These are phyloP conservation scores for Cyberlindnera americana DNA, from an alignment of 805 yeast genomes.

Conservation along the genomic window DNA sequence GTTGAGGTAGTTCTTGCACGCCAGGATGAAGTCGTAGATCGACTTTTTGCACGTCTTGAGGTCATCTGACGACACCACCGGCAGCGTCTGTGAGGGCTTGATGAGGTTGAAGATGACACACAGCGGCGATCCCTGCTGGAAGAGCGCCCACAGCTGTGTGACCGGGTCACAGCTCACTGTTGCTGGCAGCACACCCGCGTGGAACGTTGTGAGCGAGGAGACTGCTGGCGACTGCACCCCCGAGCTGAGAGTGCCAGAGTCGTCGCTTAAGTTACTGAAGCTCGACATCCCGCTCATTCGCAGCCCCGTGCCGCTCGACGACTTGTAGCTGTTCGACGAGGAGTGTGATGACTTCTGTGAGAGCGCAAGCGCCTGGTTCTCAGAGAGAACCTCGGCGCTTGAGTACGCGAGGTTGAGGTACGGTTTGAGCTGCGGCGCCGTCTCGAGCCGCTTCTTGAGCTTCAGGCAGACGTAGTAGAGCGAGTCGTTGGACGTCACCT, in stretches of 20 bases:
- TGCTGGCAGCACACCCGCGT: conserved; percentile 76
- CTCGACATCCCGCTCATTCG: conserved; percentile 35
- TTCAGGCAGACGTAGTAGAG: conserved; percentile 62
- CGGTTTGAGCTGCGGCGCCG: conserved; percentile 65
- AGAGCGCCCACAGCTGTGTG: conserved; percentile 80
- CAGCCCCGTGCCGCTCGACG: conserved; percentile 19
- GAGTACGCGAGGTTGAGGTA: conserved; percentile 60
- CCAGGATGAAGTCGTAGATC: conserved; percentile 84
- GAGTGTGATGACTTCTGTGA: conserved; percentile 32
- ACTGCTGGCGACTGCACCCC: conserved; percentile 26
- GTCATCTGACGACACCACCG: conserved; percentile 73
- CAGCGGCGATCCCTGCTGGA: conserved; percentile 90
- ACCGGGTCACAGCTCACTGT: conserved; percentile 83
- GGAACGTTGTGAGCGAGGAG: conserved; percentile 47
- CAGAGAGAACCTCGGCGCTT: conserved; percentile 65
- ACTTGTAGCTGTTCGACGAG: conserved; percentile 6
- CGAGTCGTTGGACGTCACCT: conserved; percentile 61
- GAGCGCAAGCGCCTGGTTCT: conserved; percentile 60
- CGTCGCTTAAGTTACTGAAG: conserved; percentile 33
- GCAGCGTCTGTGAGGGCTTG: conserved; percentile 53
- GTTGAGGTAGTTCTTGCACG: conserved; percentile 73
- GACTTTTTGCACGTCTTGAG: conserved; percentile 80
- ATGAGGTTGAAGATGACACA: conserved; percentile 80
- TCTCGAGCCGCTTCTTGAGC: conserved; percentile 51
- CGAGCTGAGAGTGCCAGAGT: conserved; percentile 26